Evolutionary conservation across 345 rosid genomes (phyloP).

Genomic region (Hibiscus syriacus): DNA sequence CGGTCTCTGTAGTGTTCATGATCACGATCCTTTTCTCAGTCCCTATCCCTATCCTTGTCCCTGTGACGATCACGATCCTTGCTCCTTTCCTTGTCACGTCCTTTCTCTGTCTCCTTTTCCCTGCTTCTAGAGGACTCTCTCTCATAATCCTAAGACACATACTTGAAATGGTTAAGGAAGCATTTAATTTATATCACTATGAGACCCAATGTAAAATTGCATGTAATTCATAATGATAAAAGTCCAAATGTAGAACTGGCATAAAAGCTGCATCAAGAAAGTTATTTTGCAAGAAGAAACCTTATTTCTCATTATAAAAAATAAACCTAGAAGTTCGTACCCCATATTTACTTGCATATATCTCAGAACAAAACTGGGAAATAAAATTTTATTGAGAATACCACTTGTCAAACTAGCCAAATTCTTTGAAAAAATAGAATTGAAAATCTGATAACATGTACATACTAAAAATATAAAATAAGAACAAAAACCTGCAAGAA

Average conservation of each 20-base stretch:
- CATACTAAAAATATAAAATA: background rate
- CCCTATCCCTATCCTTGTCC: conserved; percentile 22
- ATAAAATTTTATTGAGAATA: too few relatives aligned
- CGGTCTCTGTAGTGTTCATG: conserved; percentile 48
- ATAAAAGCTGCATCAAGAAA: background rate
- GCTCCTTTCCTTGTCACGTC: conserved; percentile 23
- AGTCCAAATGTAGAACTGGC: background rate
- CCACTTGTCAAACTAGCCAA: too few relatives aligned
- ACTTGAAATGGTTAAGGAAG: conserved; percentile 18
- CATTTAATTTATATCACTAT: background rate
- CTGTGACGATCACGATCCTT: conserved; percentile 16
- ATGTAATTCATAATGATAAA: background rate
- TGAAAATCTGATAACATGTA: background rate
- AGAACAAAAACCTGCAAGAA: background rate
- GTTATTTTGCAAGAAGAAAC: background rate
- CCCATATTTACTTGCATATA: too few relatives aligned
- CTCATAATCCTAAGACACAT: conserved; percentile 48
- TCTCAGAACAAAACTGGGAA: too few relatives aligned
- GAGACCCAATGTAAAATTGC: background rate
- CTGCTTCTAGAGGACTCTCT: conserved; percentile 48
- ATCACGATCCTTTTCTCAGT: conserved; percentile 23
- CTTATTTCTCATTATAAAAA: background rate
- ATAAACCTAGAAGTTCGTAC: background rate
- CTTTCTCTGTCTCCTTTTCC: conserved; percentile 40
- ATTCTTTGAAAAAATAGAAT: background rate